Evolutionary conservation across 2,329 filamentous ascomycete genomes (phyloP), one percentile per base, ranked within the genome.

Genomic region (Hymenotorrendiella dingleyae): DNA sequence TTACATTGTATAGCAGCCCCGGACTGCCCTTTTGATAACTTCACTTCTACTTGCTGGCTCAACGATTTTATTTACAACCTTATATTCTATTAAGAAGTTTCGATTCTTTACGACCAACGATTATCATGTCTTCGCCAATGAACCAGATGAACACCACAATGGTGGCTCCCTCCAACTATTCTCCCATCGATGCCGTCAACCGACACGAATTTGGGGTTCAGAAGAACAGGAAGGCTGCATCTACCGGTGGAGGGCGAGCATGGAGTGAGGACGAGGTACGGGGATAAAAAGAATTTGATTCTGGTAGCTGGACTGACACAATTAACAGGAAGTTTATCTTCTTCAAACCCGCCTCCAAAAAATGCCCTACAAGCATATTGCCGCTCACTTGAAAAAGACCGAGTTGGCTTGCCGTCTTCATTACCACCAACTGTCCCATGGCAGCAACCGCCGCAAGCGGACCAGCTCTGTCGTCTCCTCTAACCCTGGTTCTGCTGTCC

Each of bases 341-440:
- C 75, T 93, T 48, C 84, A 89, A 65, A 90, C 84, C 47, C 84
- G 86, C 45, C 77, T 86, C 58, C 84, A 90, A 59, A 91, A 91
- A 68, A 88, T 91, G 80, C 86, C 86, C 1, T 93, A 93, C 67
- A 93, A 91, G 72, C 85, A 91, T 62, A 93, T 93, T 61, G 86
- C 86, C 45, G 78, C 82, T 46, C 83, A 90, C 56, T 70, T 93
- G 54, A 87, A 89, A 67, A 94, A 93, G 72, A 93, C 86, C 1
- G 86, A 93, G 68, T 72, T 93, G 46, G 86, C 86, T 36, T 94
- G 86, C 67, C 86, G 87, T 50, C 76, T 94, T 49, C 87, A 93
- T 66, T 91, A 87, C 62, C 86, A 94, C 60, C 86, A 93, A 60
- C 75, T 93, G 50, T 88, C 83, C 51, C 86, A 89, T 62, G 85